phyloP scores from a whole-genome alignment of 257 asterid genomes.

The Agastache rugosa region DNA sequence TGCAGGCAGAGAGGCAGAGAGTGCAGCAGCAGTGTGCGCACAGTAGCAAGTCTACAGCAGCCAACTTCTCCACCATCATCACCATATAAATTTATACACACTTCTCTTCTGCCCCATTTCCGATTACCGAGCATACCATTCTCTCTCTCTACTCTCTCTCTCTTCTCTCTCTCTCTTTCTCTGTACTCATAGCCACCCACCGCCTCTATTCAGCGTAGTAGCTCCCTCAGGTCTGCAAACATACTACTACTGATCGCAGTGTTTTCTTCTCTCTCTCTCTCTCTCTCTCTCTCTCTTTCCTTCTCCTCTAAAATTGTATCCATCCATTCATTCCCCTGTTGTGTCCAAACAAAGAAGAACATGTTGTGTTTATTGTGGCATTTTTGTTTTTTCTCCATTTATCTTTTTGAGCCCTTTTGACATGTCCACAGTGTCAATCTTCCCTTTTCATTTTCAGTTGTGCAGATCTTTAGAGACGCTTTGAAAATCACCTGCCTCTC shows the following conservation, averaged over 20 bases:
- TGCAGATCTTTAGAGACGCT: conserved; percentile 31
- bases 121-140: conserved; percentile 70
- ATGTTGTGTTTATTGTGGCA: conserved; percentile 9
- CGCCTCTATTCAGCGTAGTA: conserved; percentile 11
- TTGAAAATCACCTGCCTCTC: conserved; percentile 38
- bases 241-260: conserved; percentile 21
- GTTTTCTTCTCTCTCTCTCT: neutral
- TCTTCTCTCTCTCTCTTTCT: conserved; percentile 16
- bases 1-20: conserved; percentile 26
- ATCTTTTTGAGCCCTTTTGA: conserved; percentile 33
- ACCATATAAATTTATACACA: conserved; percentile 42
- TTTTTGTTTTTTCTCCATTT: conserved; percentile 3
- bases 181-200: neutral
- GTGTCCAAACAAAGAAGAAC: neutral
- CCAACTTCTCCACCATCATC: conserved; percentile 56
- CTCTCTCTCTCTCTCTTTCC: neutral
- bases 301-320: neutral
- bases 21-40: conserved; percentile 27
- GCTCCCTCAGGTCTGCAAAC: neutral
- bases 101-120: conserved; percentile 56
- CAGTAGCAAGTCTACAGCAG: conserved; percentile 42
- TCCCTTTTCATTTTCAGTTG: conserved; percentile 12
- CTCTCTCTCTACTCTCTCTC: conserved; percentile 26
- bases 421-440: conserved; percentile 28
- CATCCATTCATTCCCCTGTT: no score